Evolutionary conservation across 495 filamentous ascomycete species (phyloP).

Genomic region (Penicillium bovifimosum): DNA sequence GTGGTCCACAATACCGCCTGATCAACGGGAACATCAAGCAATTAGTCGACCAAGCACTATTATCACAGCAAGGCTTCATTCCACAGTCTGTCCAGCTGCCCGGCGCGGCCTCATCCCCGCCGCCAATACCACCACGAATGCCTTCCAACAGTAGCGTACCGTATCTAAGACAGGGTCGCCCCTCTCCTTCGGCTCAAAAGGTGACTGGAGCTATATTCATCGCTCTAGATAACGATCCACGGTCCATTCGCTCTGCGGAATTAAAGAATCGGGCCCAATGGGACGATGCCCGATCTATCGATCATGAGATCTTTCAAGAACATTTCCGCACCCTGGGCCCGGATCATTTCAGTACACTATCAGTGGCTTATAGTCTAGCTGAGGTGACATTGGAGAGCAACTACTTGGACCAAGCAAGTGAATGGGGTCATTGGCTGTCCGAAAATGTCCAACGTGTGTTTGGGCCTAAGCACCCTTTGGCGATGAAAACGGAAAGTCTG

Average conservation of each 20-base stretch:
- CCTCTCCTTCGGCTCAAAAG: conserved; percentile 7
- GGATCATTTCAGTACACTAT: conserved; percentile 32
- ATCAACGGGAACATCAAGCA: conserved; percentile 39
- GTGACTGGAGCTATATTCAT: conserved; percentile 21
- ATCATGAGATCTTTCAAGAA: conserved; percentile 37
- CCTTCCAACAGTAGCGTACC: conserved; percentile 31
- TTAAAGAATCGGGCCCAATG: conserved; percentile 27
- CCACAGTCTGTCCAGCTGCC: conserved; percentile 21
- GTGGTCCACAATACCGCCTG: conserved; percentile 35
- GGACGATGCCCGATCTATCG: conserved; percentile 30
- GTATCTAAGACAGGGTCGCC: conserved; percentile 20
- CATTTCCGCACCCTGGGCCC: conserved; percentile 28
- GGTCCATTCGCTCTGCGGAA: conserved; percentile 27
- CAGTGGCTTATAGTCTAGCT: conserved; percentile 30
- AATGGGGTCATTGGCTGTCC: conserved; percentile 34
- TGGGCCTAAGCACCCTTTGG: conserved; percentile 26
- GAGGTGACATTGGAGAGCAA: conserved; percentile 26
- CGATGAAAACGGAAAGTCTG: conserved; percentile 33
- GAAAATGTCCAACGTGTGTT: conserved; percentile 29
- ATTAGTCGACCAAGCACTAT: conserved; percentile 31
- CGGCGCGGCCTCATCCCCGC: conserved; percentile 5
- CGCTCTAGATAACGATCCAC: conserved; percentile 27
- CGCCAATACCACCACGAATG: conserved; percentile 31
- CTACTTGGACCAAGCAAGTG: conserved; percentile 25
- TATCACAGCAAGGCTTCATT: conserved; percentile 32